These are phyloP conservation scores for Xanthoparmelia taractica DNA, from an alignment of 495 filamentous ascomycete species.

Conservation along the genomic window DNA sequence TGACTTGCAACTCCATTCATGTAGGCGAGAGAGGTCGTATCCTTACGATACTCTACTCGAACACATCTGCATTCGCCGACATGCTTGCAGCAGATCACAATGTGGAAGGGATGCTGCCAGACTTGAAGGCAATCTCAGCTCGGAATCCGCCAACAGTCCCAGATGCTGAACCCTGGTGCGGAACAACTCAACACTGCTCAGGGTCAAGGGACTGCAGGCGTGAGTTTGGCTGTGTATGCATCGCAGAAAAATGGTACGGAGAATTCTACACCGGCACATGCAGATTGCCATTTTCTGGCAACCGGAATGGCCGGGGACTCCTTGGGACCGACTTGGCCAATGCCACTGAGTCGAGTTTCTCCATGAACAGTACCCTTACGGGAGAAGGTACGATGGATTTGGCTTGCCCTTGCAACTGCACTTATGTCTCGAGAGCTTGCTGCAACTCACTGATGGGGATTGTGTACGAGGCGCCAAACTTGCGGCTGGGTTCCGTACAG, in stretches of 20 bases:
- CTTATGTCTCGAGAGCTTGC: slow-evolving; percentile 1
- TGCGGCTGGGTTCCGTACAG: not conserved
- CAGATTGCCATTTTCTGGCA: not conserved
- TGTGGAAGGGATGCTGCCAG: not conserved
- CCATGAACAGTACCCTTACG: not conserved
- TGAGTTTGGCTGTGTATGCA: not conserved
- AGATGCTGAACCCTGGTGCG: not conserved
- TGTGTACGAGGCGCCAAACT: not conserved
- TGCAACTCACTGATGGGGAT: not conserved
- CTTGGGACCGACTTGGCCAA: not conserved
- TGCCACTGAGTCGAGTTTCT: not conserved
- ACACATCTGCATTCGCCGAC: not conserved
- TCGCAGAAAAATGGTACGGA: not conserved
- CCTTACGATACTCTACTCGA: not conserved
- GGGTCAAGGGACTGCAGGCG: not conserved
- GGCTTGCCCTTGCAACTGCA: not conserved
- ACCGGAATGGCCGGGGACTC: not conserved
- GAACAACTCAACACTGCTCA: not conserved
- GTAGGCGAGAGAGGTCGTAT: not conserved
- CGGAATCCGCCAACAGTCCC: not conserved
- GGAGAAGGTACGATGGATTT: not conserved
- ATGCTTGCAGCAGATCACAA: not conserved
- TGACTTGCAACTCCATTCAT: not conserved
- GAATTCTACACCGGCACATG: not conserved
- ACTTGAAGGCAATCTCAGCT: not conserved